A percentile compares a stretch with the other conserved stretches of the same genome.
Evolutionary conservation across 768 basidiomycete species (phyloP).

Genomic region (Mycena maculata): DNA sequence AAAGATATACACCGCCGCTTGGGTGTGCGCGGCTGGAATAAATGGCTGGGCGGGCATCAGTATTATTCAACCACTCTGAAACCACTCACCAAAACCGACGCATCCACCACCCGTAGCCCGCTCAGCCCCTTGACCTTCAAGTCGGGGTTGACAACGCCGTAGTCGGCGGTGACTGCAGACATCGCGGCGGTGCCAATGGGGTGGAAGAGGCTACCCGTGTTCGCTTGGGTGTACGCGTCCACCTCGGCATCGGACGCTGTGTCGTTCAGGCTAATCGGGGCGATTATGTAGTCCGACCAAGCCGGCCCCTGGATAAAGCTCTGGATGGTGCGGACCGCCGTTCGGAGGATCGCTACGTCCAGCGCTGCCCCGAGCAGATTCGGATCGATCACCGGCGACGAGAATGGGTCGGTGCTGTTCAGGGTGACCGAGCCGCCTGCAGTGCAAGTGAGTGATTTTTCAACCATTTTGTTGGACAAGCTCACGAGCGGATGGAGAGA

Average conservation of each 20-base stretch:
- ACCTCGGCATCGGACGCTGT: slow-evolving; percentile 34
- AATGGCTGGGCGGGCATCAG: slow-evolving; percentile 18
- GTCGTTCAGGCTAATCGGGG: slow-evolving; percentile 1
- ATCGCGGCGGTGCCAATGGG: slow-evolving; percentile 40
- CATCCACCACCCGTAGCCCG: slow-evolving; percentile 44
- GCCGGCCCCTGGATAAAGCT: slow-evolving; percentile 29
- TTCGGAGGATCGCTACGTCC: slow-evolving; percentile 34
- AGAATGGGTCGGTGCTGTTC: slow-evolving; percentile 54
- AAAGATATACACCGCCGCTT: slow-evolving; percentile 27
- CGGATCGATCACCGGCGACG: slow-evolving; percentile 56
- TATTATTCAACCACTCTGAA: background rate
- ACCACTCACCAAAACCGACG: slow-evolving; percentile 36
- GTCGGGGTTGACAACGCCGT: slow-evolving; percentile 42
- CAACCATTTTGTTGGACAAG: background rate
- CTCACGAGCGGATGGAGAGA: slow-evolving; percentile 39
- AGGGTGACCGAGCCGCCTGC: slow-evolving; percentile 43
- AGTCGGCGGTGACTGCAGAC: slow-evolving; percentile 30
- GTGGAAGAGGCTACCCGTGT: slow-evolving; percentile 31
- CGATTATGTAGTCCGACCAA: slow-evolving; percentile 33
- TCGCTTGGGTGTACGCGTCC: slow-evolving; percentile 28
- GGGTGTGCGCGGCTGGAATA: slow-evolving; percentile 24
- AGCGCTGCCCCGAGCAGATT: slow-evolving; percentile 46
- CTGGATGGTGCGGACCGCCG: slow-evolving; percentile 32
- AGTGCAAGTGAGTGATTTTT: background rate
- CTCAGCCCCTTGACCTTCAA: slow-evolving; percentile 41